Base-by-base conservation (phyloP, 805 yeast genomes). In the Wickerhamiella qilinensis region DNA sequence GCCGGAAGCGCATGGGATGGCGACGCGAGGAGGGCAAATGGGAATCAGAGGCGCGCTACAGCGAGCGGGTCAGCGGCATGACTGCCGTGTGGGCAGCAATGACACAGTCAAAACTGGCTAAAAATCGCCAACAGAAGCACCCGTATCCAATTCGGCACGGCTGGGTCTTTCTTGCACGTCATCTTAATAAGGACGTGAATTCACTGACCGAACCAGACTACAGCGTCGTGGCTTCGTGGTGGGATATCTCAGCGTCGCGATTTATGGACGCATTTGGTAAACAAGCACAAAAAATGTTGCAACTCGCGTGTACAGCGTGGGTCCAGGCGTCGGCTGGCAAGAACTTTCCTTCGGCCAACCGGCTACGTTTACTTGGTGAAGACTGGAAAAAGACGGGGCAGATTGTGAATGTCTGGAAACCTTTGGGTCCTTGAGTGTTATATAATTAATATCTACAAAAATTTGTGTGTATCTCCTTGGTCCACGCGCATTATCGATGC, bases 1-100 rank as follows among this genome's bases (percentile, higher is more conserved):
- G 94, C 3, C 65, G 94, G 40, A 41, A 57, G 14, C 64, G 77
- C 36, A 85, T 88, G 96, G 98, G 95, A 2, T 88, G 91, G 84
- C 76, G 75, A 46, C 62, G 80, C 33, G 51, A 54, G 14, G 71
- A 62, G 28, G 62, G 52, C 9, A 48, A 44, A 20, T 60, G 61
- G 59, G 68, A 63, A 50, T 71, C 71, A 20, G 79, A 76, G 20
- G 68, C 69, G 1, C 69, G 73, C 43, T 85, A 91, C 51, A 77
- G 77, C 51, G 97, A 88, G 58, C 63, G 98, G 38, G 70, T 91
- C 49, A 72, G 81, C 9, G 98, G 97, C 2, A 85, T 91, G 40
- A 67, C 74, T 45, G 73, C 94, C 0, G 70, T 88, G 2, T 91
- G 78, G 70, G 64, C 83, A 1, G 84, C 77, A 2, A 69, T 86